Base-by-base conservation (phyloP, 2,329 filamentous ascomycete species). In the Aschersonia sp. region DNA sequence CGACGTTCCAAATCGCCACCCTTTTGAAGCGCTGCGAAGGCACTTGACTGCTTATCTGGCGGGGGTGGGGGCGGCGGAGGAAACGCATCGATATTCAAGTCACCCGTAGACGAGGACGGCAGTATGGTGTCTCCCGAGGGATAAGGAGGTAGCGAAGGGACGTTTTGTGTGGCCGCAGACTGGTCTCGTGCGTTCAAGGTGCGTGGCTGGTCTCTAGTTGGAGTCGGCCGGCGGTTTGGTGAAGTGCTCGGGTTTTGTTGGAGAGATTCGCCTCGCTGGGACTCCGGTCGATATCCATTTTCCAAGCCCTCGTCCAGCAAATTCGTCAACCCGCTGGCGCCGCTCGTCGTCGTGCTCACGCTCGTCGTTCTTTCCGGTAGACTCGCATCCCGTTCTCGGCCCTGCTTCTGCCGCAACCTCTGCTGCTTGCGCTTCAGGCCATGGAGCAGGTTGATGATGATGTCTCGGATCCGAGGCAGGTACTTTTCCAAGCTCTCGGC, bases 361-460 rank as follows among this genome's bases (percentile, higher is more conserved):
- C 79, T 82, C 55, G 72, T 76, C 11, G 73, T 72, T 52, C 75
- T 67, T 47, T 69, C 68, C 1, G 72, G 69, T 3, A 65, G 58
- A 47, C 65, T 66, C 6, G 64, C 64, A 10, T 73, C 72, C 47
- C 70, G 73, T 9, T 82, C 78, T 49, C 74, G 69, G 4, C 70
- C 63, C 54, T 81, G 76, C 53, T 76, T 80, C 57, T 81, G 78
- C 31, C 79, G 70, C 58, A 98, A 67, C 57, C 88, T 87, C 59
- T 94, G 89, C 62, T 98, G 92, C 64, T 98, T 98, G 65, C 90
- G 83, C 70, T 98, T 98, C 53, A 98, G 68, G 2, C 92, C 92
- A 62, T 98, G 92, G 7, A 98, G 76, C 32, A 98, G 73, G 61
- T 94, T 95, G 65, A 98, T 97, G 61, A 98, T 98, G 58, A 98